Percentiles rank a stretch among this genome's conserved stretches.
These are phyloP conservation scores for Purshia tridentata DNA, from an alignment of 306 rosid genomes.

Conservation along the genomic window DNA sequence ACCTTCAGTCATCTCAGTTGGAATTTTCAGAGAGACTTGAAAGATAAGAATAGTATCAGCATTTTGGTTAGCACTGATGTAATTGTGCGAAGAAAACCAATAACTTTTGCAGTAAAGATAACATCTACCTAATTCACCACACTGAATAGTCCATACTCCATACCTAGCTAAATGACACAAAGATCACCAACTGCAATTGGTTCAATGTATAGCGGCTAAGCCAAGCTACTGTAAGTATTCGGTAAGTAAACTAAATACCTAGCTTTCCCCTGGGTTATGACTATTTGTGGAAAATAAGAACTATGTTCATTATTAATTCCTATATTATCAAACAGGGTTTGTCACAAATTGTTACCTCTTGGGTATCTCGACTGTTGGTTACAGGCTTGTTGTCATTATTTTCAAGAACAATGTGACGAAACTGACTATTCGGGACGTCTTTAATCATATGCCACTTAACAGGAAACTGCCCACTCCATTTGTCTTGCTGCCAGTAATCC, in stretches of 20 bases:
- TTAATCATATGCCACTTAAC: conserved; percentile 83
- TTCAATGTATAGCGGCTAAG: not conserved
- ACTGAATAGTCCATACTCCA: conserved; percentile 6
- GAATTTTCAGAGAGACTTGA: not conserved
- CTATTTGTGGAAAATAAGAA: not conserved
- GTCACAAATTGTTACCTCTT: conserved; percentile 55
- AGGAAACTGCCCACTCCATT: conserved; percentile 91
- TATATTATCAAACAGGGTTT: not conserved
- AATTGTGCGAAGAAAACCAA: not conserved
- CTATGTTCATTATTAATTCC: not conserved
- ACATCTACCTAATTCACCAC: not conserved
- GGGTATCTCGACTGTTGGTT: conserved; percentile 91
- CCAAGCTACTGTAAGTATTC: not conserved
- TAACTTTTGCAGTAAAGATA: not conserved
- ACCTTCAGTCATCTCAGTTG: not conserved
- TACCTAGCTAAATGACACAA: not conserved
- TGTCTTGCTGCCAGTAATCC: conserved; percentile 92
- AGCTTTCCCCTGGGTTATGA: not conserved
- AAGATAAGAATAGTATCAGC: not conserved
- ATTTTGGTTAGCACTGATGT: too few species aligned
- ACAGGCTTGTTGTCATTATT: conserved; percentile 93
- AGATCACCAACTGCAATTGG: not conserved
- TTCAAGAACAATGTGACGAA: conserved; percentile 81
- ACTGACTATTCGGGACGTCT: conserved; percentile 86
- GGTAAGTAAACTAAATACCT: not conserved